Evolutionary conservation across 331 rosid species (phyloP), one percentile per base, ranked within the genome.

Genomic region (Malus hybrid): DNA sequence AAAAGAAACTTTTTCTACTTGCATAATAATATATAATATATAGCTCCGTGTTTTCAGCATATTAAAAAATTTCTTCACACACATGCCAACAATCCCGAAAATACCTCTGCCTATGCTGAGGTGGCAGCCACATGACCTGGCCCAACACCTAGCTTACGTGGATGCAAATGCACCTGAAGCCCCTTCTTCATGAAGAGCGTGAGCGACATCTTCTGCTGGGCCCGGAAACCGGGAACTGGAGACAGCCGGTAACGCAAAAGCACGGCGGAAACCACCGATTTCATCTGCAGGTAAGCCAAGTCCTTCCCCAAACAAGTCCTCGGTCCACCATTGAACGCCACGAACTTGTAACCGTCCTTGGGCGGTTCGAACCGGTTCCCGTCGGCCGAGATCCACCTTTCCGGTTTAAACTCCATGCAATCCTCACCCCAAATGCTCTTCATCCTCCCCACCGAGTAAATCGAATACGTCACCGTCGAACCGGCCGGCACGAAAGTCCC

Each of bases 321-420:
- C 76, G 98, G 98, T 65, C 98, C 98, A 6, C 85, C 98, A 28
- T 93, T 93, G 28, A 93, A 93, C 28, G 98, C 98, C 56, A 93
- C 93, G 27, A 93, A 93, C 74, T 81, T 87, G 28, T 85, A 93
- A 1, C 81, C 86, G 34, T 93, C 95, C 54, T 90, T 90, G 0
- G 96, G 95, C 72, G 85, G 85, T 81, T 91, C 93, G 88, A 93
- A 93, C 89, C 94, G 86, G 89, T 80, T 80, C 5, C 80, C 90
- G 14, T 74, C 69, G 7, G 60, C 82, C 33, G 97, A 87, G 2
- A 93, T 44, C 93, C 93, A 93, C 82, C 98, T 46, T 2, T 93
- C 98, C 82, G 98, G 97, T 87, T 85, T 93, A 67, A 93, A 93
- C 76, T 91, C 97, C 89, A 79, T 57, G 76, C 98, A 91, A 46